phyloP scores from a whole-genome alignment of 2,329 filamentous ascomycete genomes.

The Ilyonectria mors-panacis region DNA sequence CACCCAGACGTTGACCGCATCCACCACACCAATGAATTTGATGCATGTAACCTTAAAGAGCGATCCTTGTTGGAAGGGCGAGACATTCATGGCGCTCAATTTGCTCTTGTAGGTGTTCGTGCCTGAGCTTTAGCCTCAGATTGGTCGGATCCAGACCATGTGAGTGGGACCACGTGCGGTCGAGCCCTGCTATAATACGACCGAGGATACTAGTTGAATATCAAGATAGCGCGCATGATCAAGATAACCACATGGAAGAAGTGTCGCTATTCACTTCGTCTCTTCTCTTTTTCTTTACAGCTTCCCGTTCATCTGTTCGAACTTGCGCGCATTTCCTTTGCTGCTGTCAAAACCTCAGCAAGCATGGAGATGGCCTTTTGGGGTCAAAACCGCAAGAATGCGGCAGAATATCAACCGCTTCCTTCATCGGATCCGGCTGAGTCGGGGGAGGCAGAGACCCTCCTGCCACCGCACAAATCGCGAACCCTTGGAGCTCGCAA shows the following conservation, averaged over 20 bases:
- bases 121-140: conserved; percentile 30
- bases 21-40: too few species aligned
- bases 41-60: too few species aligned
- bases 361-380: conserved; percentile 32
- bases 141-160: conserved; percentile 29
- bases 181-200: conserved; percentile 38
- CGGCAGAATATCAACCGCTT: conserved; percentile 34
- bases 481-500: background rate
- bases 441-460: background rate
- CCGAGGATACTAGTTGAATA: conserved; percentile 21
- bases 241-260: conserved; percentile 12
- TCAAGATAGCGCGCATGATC: conserved; percentile 29
- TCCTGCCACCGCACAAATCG: background rate
- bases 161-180: conserved; percentile 41
- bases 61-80: too few species aligned
- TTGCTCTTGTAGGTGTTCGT: conserved; percentile 29
- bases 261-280: background rate
- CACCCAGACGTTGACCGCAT: too few species aligned
- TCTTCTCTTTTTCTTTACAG: conserved; percentile 8
- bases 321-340: background rate
- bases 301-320: background rate
- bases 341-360: background rate
- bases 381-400: conserved; percentile 28
- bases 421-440: conserved; percentile 4
- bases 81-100: conserved; percentile 1